These are phyloP conservation scores for Chrysoporthe deuterocubensis DNA, from an alignment of 2,329 filamentous ascomycete species.

Conservation along the genomic window DNA sequence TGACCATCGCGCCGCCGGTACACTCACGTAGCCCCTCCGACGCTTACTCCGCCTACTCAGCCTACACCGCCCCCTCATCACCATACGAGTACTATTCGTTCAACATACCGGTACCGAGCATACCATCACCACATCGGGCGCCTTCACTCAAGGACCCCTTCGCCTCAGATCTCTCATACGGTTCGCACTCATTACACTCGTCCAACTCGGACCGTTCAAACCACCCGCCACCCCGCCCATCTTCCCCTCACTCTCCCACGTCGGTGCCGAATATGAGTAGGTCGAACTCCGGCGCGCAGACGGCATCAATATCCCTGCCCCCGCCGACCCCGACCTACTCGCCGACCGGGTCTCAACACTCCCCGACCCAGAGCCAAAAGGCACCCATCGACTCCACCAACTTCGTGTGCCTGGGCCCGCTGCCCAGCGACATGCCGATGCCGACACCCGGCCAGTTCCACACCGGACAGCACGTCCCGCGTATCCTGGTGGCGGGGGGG, in stretches of 20 bases:
- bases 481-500: not conserved
- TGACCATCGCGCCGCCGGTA: constrained; percentile 41
- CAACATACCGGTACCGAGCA: constrained; percentile 10
- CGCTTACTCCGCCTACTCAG: constrained; percentile 35
- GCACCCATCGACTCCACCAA: constrained; percentile 53
- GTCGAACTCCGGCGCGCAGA: constrained; percentile 32
- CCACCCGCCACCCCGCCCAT: constrained; percentile 30
- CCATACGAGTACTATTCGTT: constrained; percentile 23
- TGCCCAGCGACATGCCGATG: constrained; percentile 53
- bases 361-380: constrained; percentile 42
- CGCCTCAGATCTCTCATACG: constrained; percentile 1
- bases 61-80: constrained; percentile 19
- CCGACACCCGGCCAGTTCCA: constrained; percentile 32
- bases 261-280: constrained; percentile 34
- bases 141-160: constrained; percentile 2
- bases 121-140: constrained; percentile 18
- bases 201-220: constrained; percentile 31
- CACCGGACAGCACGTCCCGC: constrained; percentile 10
- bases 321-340: constrained; percentile 37
- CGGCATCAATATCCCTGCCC: constrained; percentile 18
- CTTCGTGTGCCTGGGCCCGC: constrained; percentile 58
- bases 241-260: constrained; percentile 1
- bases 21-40: constrained; percentile 35
- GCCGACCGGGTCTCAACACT: not conserved
- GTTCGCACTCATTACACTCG: constrained; percentile 20